Conservation (phyloP, 768 basidiomycete genomes). For the Suillus luteus region DNA sequence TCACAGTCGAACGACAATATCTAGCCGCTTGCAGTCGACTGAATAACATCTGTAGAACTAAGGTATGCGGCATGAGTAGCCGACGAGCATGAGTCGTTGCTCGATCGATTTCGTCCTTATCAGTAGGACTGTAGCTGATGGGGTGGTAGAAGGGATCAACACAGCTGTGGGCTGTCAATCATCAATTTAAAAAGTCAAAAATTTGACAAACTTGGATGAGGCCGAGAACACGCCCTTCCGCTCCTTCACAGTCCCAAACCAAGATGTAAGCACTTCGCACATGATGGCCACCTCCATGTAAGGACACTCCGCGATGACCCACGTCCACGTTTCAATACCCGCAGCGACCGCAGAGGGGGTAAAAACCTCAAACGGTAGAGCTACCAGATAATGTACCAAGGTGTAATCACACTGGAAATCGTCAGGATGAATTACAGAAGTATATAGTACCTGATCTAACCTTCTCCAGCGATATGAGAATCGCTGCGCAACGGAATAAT, state of each 20-base stretch:
- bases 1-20: slow-evolving; percentile 81
- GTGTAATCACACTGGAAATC: slow-evolving; percentile 73
- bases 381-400: slow-evolving; percentile 83
- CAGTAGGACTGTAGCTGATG: slow-evolving; percentile 87
- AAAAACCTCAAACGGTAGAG: slow-evolving; percentile 85
- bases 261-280: slow-evolving; percentile 83
- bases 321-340: slow-evolving; percentile 94
- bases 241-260: slow-evolving; percentile 79
- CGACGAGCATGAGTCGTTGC: slow-evolving; percentile 68
- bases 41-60: slow-evolving; percentile 85
- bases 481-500: slow-evolving; percentile 84
- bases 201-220: slow-evolving; percentile 67
- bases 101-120: slow-evolving; percentile 81
- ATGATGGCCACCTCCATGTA: slow-evolving; percentile 82
- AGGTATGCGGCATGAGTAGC: slow-evolving; percentile 77
- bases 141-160: slow-evolving; percentile 86
- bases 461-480: slow-evolving; percentile 67
- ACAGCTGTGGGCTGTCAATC: slow-evolving; percentile 52
- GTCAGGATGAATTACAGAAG: not conserved
- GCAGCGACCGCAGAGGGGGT: slow-evolving; percentile 84
- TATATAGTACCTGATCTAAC: slow-evolving; percentile 35
- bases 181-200: slow-evolving; percentile 5
- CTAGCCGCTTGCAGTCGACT: slow-evolving; percentile 93
- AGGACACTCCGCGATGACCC: slow-evolving; percentile 88
- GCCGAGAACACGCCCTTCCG: slow-evolving; percentile 84